Evolutionary conservation across 805 yeast species (phyloP).

Genomic region (Lipomyces spencermartinsiae): DNA sequence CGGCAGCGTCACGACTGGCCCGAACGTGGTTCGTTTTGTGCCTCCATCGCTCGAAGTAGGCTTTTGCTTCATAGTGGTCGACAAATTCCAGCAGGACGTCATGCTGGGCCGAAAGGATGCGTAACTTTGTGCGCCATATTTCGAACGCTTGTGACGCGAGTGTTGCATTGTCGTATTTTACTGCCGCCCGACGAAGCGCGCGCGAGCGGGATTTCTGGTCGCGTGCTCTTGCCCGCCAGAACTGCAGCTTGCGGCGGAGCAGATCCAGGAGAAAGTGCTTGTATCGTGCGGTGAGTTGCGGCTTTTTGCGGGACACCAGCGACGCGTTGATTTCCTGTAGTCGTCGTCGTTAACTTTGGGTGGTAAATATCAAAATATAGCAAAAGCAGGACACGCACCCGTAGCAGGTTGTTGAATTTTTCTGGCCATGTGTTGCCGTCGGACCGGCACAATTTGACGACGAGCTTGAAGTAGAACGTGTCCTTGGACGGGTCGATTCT

Average conservation of each 20-base stretch:
- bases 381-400: conserved; percentile 11
- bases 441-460: conserved; percentile 30
- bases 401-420: conserved; percentile 28
- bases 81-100: not conserved
- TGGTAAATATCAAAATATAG: no score
- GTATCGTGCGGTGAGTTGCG: conserved; percentile 27
- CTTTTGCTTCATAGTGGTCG: not conserved
- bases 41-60: conserved; percentile 12
- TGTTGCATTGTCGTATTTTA: conserved; percentile 27
- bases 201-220: not conserved
- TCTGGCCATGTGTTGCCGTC: conserved; percentile 33
- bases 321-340: conserved; percentile 22
- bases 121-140: conserved; percentile 24
- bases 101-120: conserved; percentile 12
- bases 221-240: conserved; percentile 21
- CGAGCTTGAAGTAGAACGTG: conserved; percentile 28
- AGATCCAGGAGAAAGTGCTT: conserved; percentile 9
- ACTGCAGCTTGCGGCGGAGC: conserved; percentile 16
- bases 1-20: conserved; percentile 5
- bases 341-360: not conserved
- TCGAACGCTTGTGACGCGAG: conserved; percentile 24
- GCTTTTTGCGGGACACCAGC: conserved; percentile 16
- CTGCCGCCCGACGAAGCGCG: conserved; percentile 22
- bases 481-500: conserved; percentile 31
- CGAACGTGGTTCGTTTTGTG: not conserved